These are phyloP conservation scores for Phascolomyces articulosus DNA, from an alignment of 371 early-diverging fungal species.

Conservation along the genomic window DNA sequence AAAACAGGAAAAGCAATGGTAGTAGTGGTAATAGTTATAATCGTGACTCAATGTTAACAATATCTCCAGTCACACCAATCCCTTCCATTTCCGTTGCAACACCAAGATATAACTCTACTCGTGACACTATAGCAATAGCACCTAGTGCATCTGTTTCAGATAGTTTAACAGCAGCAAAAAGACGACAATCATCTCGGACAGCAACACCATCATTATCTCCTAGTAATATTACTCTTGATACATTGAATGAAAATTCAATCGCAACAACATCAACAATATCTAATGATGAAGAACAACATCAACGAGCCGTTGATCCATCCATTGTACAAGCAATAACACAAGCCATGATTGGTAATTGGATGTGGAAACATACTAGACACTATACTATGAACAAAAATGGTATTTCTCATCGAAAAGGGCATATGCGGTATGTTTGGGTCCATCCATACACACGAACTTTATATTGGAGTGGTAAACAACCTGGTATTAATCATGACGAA, in stretches of 20 bases:
- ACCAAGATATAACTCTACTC: background rate
- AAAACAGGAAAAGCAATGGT: too few relatives aligned
- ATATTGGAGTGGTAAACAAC: constrained; percentile 77
- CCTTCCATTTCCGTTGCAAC: background rate
- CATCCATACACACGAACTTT: constrained; percentile 84
- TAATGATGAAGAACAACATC: constrained; percentile 53
- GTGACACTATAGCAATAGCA: background rate
- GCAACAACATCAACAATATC: background rate
- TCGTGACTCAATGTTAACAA: background rate
- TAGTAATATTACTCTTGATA: background rate
- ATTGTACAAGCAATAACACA: constrained; percentile 70
- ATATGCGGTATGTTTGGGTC: constrained; percentile 81
- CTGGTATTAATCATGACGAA: constrained; percentile 60
- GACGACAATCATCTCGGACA: background rate
- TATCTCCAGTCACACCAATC: background rate
- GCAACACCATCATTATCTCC: background rate
- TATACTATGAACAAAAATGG: constrained; percentile 50
- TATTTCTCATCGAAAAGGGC: constrained; percentile 64
- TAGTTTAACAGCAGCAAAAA: background rate
- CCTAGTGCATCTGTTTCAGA: background rate
- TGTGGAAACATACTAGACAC: constrained; percentile 75
- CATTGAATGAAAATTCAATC: background rate
- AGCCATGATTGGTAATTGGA: constrained; percentile 83
- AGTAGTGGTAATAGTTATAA: too few relatives aligned
- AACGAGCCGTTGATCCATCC: constrained; percentile 22